A percentile compares a stretch with the other conserved stretches of the same genome.
These are phyloP conservation scores for Picochlorum costavermella DNA, from an alignment of 139 green algal genomes.

Conservation along the genomic window DNA sequence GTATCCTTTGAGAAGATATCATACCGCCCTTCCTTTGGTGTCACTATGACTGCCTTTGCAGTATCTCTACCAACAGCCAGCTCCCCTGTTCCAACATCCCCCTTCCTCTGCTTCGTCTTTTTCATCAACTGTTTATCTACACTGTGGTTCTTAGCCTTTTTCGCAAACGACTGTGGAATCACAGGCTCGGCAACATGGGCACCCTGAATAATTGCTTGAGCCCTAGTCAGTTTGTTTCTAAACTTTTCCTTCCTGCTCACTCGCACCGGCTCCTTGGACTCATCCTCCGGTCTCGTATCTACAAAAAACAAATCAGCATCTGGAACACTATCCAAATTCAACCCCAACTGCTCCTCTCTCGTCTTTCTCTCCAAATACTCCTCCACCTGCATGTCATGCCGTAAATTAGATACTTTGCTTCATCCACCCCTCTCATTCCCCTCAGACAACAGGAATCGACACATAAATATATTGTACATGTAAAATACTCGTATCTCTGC, in stretches of 20 bases:
- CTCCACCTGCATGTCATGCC: constrained; percentile 39
- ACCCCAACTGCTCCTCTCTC: constrained; percentile 39
- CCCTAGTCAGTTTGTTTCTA: constrained; percentile 15
- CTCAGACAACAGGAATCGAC: too few relatives aligned
- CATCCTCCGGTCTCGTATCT: constrained; percentile 25
- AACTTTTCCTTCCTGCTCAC: constrained; percentile 9
- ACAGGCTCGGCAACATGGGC: constrained; percentile 13
- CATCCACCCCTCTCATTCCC: too few relatives aligned
- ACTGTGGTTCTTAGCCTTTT: neutral
- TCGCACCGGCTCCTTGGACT: neutral
- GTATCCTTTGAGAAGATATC: too few relatives aligned
- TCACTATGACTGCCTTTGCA: too few relatives aligned
- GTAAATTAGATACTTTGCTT: too few relatives aligned
- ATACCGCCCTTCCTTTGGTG: too few relatives aligned
- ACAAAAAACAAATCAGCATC: constrained; percentile 66
- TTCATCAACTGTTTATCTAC: neutral
- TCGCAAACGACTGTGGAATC: neutral
- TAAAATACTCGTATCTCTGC: neutral
- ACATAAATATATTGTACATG: neutral
- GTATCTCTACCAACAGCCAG: too few relatives aligned
- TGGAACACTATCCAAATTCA: constrained; percentile 39
- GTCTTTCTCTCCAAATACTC: constrained; percentile 38
- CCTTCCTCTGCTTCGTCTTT: neutral
- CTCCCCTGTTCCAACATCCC: too few relatives aligned
- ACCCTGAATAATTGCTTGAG: constrained; percentile 21